A percentile compares a stretch with the other conserved stretches of the same genome.
Conservation (phyloP, 2,329 filamentous ascomycete species). For the Didymella glomerata region DNA sequence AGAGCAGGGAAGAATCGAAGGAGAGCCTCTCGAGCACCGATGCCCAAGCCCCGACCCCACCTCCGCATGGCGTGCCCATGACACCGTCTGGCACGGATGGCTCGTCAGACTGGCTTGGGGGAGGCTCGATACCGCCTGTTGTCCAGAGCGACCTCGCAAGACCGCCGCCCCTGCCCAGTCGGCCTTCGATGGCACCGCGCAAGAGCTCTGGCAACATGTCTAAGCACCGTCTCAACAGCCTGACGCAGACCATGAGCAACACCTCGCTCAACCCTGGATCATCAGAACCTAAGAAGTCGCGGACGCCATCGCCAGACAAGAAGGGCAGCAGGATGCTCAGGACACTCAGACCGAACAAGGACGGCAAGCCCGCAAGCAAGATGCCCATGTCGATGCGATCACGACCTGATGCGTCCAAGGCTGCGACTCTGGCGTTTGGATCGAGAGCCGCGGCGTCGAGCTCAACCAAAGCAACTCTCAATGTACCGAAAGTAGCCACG, state of each 20-base stretch:
- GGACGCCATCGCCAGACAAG: constrained; percentile 70
- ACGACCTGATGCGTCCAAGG: constrained; percentile 65
- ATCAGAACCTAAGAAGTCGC: constrained; percentile 56
- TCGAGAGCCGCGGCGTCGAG: constrained; percentile 38
- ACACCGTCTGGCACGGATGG: constrained; percentile 24
- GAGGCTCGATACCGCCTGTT: constrained; percentile 81
- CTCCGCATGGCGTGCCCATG: constrained; percentile 30
- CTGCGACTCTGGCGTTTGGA: constrained; percentile 69
- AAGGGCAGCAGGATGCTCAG: constrained; percentile 65
- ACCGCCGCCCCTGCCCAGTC: constrained; percentile 67
- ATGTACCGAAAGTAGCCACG: constrained; percentile 27
- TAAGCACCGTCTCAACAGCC: constrained; percentile 29
- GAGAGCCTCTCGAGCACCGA: constrained; percentile 42
- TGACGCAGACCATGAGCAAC: constrained; percentile 34
- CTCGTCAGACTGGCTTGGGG: constrained; percentile 70
- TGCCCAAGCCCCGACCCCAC: constrained; percentile 36
- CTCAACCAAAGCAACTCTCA: constrained; percentile 29
- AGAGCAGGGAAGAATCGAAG: constrained; percentile 66
- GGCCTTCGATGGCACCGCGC: constrained; percentile 58
- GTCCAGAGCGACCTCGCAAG: constrained; percentile 83
- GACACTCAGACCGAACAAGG: constrained; percentile 59
- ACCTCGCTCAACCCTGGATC: constrained; percentile 47
- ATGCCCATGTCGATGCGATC: constrained; percentile 56
- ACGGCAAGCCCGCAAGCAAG: constrained; percentile 57
- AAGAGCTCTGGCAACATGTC: constrained; percentile 54